A percentile compares a stretch with the other conserved stretches of the same genome.
Evolutionary conservation across 1,284 basidiomycete genomes (phyloP).

Genomic region (Rhodofomes roseus): DNA sequence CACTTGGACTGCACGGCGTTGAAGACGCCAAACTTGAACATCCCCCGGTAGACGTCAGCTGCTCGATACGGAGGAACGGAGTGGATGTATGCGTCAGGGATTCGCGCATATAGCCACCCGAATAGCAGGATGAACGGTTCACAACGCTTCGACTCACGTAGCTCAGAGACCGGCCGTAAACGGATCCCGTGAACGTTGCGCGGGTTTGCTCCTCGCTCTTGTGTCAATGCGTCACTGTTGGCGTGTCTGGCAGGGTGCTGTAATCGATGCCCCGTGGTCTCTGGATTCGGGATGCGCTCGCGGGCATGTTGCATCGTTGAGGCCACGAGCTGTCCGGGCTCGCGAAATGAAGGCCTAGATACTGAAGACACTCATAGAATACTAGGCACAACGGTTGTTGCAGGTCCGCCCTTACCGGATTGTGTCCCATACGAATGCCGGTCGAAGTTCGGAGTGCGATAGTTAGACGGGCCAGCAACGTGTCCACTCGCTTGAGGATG

Average conservation of each 20-base stretch:
- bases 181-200: constrained; percentile 43
- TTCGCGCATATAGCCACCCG: constrained; percentile 8
- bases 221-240: background rate
- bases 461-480: background rate
- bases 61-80: constrained; percentile 2
- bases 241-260: background rate
- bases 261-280: background rate
- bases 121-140: constrained; percentile 2
- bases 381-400: background rate
- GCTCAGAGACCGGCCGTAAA: constrained; percentile 66
- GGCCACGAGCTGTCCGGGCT: background rate
- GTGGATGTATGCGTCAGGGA: constrained; percentile 12
- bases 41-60: constrained; percentile 79
- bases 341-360: constrained; percentile 2
- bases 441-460: constrained; percentile 3
- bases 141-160: constrained; percentile 47
- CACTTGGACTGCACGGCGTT: constrained; percentile 88
- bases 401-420: constrained; percentile 4
- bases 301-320: background rate
- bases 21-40: constrained; percentile 88
- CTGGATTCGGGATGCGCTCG: background rate
- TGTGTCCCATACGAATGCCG: constrained; percentile 1
- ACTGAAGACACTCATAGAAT: background rate
- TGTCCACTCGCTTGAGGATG: background rate
- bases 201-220: constrained; percentile 23